A percentile compares a stretch with the other conserved stretches of the same genome.
Evolutionary conservation across 768 basidiomycete genomes (phyloP).

Genomic region (Tylopilus sp.): DNA sequence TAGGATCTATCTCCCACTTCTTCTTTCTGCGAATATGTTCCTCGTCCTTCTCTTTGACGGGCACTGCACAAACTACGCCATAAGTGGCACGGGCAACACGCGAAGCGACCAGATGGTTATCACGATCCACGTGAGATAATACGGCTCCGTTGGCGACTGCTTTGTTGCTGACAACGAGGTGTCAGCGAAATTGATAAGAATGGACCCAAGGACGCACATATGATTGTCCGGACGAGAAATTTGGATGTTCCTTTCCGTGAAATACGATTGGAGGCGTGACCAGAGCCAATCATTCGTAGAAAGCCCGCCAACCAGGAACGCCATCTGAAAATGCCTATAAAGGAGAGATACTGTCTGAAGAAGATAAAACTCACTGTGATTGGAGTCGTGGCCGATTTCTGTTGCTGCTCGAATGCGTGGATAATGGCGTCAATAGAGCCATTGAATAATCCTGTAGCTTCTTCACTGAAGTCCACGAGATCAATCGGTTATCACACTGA

Average conservation of each 20-base stretch:
- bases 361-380: conserved; percentile 4
- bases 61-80: conserved; percentile 1
- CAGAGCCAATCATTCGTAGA: background rate
- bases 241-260: background rate
- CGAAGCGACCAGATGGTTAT: background rate
- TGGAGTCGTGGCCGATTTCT: background rate
- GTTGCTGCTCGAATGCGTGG: conserved; percentile 9
- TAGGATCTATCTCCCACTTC: conserved; percentile 9
- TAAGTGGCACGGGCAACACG: background rate
- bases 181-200: background rate
- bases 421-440: conserved; percentile 9
- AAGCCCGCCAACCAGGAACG: conserved; percentile 14
- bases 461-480: conserved; percentile 1
- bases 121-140: background rate
- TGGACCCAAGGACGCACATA: background rate
- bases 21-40: conserved; percentile 10
- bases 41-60: background rate
- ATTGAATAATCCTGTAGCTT: conserved; percentile 11
- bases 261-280: conserved; percentile 8
- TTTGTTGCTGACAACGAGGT: conserved; percentile 1
- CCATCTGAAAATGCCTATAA: background rate
- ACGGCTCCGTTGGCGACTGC: conserved; percentile 10
- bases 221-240: background rate
- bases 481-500: background rate
- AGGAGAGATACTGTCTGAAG: no score